These are phyloP conservation scores for Rhinocladiella mackenziei DNA, from an alignment of 2,329 filamentous ascomycete genomes.

Conservation along the genomic window DNA sequence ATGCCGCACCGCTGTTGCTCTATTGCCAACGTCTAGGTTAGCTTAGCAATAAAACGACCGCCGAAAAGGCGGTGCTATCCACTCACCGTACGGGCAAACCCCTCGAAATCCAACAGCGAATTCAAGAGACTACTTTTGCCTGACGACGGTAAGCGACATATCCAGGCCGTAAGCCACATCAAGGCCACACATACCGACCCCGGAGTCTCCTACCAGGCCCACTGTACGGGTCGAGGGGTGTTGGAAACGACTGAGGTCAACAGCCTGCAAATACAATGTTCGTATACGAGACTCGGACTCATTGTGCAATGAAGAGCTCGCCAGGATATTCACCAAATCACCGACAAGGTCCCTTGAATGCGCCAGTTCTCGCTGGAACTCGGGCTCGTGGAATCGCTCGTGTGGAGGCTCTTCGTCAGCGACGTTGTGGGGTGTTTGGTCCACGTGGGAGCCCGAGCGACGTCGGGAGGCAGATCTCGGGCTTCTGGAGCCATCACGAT, in stretches of 20 bases:
- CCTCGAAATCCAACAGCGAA: conserved; percentile 3
- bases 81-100: conserved; percentile 8
- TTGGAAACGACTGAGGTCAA: conserved; percentile 4
- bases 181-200: conserved; percentile 4
- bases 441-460: conserved; percentile 2
- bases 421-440: conserved; percentile 3
- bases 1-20: conserved; percentile 6
- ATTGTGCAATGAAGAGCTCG: conserved; percentile 6
- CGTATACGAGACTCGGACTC: conserved; percentile 2
- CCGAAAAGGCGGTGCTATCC: not conserved
- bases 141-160: conserved; percentile 1
- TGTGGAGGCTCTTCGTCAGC: conserved; percentile 8
- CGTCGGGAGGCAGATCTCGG: conserved; percentile 9
- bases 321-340: conserved; percentile 3
- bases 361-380: conserved; percentile 4
- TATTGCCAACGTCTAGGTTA: conserved; percentile 1
- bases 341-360: conserved; percentile 1
- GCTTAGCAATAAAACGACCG: not conserved
- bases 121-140: conserved; percentile 10
- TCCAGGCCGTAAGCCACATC: not conserved
- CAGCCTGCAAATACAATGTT: conserved; percentile 3
- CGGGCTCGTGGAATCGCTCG: conserved; percentile 4
- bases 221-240: conserved; percentile 5
- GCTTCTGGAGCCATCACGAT: not conserved
- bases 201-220: conserved; percentile 5